Conservation (phyloP, 257 asterid genomes). For the Nyctanthes arbortristis region DNA sequence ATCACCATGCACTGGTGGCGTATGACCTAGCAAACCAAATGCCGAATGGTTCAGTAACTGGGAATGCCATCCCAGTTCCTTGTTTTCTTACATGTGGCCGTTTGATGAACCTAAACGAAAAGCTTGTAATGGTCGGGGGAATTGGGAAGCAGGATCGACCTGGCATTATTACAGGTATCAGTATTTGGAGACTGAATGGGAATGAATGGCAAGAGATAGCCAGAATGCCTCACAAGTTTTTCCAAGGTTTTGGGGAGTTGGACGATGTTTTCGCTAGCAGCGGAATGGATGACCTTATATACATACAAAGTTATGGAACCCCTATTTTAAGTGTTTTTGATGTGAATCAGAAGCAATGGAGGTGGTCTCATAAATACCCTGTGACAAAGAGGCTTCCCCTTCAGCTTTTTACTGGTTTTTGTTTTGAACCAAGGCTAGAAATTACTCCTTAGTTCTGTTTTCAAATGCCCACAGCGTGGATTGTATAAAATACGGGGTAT, state of each 20-base stretch:
- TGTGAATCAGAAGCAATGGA: conserved; percentile 67
- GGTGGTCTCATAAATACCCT: conserved; percentile 92
- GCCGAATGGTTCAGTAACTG: conserved; percentile 43
- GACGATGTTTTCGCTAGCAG: conserved; percentile 96
- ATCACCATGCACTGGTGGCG: conserved; percentile 69
- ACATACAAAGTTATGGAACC: conserved; percentile 90
- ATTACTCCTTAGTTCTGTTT: conserved; percentile 50
- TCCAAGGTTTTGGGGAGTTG: conserved; percentile 95
- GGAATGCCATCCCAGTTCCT: conserved; percentile 70
- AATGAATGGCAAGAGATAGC: conserved; percentile 79
- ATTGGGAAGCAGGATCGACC: conserved; percentile 81
- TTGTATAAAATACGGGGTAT: too few relatives aligned
- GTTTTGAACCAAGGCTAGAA: conserved; percentile 90
- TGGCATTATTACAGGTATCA: conserved; percentile 85
- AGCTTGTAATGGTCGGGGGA: conserved; percentile 92
- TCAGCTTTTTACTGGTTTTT: conserved; percentile 92
- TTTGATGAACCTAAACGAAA: conserved; percentile 76
- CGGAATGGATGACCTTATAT: conserved; percentile 71
- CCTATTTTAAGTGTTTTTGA: conserved; percentile 81
- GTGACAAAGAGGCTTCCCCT: conserved; percentile 89
- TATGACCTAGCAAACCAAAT: conserved; percentile 51
- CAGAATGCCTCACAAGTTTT: conserved; percentile 82
- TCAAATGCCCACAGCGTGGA: too few relatives aligned
- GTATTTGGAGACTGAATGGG: conserved; percentile 76
- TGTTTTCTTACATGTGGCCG: conserved; percentile 96